Evolutionary conservation across 2,329 filamentous ascomycete species (phyloP).

Genomic region (Pseudogymnoascus sp.): DNA sequence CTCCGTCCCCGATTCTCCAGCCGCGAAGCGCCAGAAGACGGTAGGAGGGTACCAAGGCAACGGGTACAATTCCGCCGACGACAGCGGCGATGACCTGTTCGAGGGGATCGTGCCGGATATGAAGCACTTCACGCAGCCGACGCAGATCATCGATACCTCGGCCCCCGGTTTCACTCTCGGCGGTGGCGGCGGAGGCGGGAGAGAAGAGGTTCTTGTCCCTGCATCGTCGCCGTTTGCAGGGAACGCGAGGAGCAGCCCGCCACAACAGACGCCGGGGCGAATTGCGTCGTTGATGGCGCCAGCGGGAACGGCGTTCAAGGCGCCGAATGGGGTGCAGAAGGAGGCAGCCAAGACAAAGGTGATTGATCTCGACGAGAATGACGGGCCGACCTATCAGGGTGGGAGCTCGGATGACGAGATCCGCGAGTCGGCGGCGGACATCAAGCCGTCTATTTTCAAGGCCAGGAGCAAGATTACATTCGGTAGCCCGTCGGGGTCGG

Average conservation of each 20-base stretch:
- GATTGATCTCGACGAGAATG: slow-evolving; percentile 45
- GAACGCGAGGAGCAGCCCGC: slow-evolving; percentile 10
- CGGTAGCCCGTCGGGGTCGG: neutral
- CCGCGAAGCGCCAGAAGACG: slow-evolving; percentile 27
- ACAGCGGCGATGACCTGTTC: slow-evolving; percentile 38
- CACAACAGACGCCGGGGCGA: neutral
- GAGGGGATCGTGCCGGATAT: slow-evolving; percentile 30
- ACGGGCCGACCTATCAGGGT: slow-evolving; percentile 48
- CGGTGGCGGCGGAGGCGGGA: neutral
- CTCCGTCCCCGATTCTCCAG: slow-evolving; percentile 19
- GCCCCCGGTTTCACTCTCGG: slow-evolving; percentile 19
- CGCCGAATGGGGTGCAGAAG: slow-evolving; percentile 33
- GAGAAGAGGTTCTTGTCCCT: slow-evolving; percentile 62
- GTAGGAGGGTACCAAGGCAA: slow-evolving; percentile 23
- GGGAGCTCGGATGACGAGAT: slow-evolving; percentile 57
- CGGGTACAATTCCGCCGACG: slow-evolving; percentile 31
- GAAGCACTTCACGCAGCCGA: slow-evolving; percentile 41
- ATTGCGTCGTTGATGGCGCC: slow-evolving; percentile 63
- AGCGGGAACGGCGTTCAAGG: slow-evolving; percentile 61
- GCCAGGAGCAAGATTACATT: slow-evolving; percentile 11
- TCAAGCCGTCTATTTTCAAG: slow-evolving; percentile 50
- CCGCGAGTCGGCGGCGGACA: slow-evolving; percentile 41
- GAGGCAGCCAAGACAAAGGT: slow-evolving; percentile 35
- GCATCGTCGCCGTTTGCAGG: slow-evolving; percentile 65
- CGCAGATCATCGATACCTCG: slow-evolving; percentile 25